Evolutionary conservation across 176 grass and related monocot species (phyloP).

Genomic region (Guadua angustifolia): DNA sequence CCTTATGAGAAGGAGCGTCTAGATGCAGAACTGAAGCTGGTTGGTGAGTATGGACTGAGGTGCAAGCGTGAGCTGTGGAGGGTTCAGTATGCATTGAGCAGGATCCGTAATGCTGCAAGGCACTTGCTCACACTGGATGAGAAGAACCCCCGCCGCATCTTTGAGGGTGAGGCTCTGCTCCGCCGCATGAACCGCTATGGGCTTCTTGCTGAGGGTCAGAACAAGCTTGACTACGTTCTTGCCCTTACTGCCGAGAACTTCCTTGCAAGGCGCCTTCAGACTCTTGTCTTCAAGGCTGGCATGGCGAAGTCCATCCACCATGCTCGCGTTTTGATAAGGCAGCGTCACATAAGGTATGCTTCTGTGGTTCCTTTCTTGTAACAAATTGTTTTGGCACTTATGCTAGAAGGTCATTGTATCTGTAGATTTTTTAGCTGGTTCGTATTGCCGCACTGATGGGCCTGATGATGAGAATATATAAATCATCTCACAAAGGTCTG

Average conservation of each 20-base stretch:
- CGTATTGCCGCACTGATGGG: background rate
- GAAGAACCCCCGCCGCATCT: constrained; percentile 79
- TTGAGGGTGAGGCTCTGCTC: constrained; percentile 76
- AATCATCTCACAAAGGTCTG: constrained; percentile 28
- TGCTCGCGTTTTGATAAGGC: constrained; percentile 73
- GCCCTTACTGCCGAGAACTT: constrained; percentile 80
- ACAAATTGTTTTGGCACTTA: background rate
- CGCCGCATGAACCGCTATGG: constrained; percentile 77
- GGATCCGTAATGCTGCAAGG: constrained; percentile 76
- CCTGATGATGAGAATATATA: constrained; percentile 43
- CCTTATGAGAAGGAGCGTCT: constrained; percentile 85
- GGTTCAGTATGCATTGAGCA: constrained; percentile 70
- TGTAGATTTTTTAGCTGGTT: background rate
- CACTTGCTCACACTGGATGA: constrained; percentile 76
- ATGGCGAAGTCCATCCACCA: constrained; percentile 84
- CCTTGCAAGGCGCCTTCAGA: constrained; percentile 71
- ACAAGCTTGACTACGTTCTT: constrained; percentile 82
- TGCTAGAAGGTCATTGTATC: background rate
- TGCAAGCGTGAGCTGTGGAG: constrained; percentile 79
- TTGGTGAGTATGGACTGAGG: constrained; percentile 74
- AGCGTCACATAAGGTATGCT: constrained; percentile 70
- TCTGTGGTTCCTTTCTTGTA: background rate
- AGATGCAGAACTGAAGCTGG: constrained; percentile 68
- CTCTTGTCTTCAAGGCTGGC: constrained; percentile 78
- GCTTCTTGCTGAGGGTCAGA: constrained; percentile 69